Conservation (phyloP, 257 asterid genomes). For the Coffea canephora region DNA sequence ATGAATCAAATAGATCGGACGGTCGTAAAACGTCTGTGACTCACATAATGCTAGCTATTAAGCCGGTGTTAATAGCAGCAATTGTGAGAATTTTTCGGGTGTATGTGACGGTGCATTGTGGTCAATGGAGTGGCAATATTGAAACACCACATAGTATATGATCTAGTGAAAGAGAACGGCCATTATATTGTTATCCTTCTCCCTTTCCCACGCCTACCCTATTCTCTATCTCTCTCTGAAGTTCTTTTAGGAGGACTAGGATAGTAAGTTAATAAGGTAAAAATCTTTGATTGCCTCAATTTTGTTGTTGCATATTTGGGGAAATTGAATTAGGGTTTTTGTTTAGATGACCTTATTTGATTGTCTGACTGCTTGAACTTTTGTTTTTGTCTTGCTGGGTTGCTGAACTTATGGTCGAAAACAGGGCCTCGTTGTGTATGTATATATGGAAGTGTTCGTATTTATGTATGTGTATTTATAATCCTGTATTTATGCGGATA, state of each 20-base stretch:
- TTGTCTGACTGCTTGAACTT: conserved; percentile 6
- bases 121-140: conserved; percentile 2
- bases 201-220: background rate
- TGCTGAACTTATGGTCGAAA: background rate
- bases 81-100: background rate
- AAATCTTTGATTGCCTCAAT: background rate
- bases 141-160: background rate
- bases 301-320: background rate
- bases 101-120: conserved; percentile 16
- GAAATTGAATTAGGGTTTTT: conserved; percentile 14
- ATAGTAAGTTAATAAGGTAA: conserved; percentile 1
- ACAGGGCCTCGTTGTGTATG: background rate
- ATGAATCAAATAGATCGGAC: background rate
- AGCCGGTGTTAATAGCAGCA: no score
- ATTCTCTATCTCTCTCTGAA: background rate
- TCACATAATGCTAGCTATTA: background rate
- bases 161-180: background rate
- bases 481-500: background rate
- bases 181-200: conserved; percentile 1
- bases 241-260: background rate
- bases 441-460: background rate
- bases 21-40: background rate
- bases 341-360: background rate
- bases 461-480: background rate
- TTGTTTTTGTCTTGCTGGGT: background rate